Conservation (phyloP, 805 yeast genomes). For the Cyberlindnera petersonii region DNA sequence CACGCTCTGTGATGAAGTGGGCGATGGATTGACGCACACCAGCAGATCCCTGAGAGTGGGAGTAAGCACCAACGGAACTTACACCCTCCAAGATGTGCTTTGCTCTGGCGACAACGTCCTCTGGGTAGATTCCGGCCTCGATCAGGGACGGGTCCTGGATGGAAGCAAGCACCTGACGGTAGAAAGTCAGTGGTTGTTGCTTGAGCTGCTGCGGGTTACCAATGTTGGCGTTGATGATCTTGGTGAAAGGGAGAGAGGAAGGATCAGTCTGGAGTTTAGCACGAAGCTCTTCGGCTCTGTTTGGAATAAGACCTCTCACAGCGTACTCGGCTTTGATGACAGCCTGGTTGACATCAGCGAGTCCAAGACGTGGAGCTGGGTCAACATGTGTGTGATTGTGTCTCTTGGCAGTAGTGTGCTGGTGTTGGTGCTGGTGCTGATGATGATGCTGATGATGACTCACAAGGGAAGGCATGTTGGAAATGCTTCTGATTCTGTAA, state of each 20-base stretch:
- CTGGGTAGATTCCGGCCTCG: constrained; percentile 39
- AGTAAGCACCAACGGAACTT: constrained; percentile 92
- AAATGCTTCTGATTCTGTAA: too few species aligned
- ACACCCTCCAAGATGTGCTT: constrained; percentile 50
- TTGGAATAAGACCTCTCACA: constrained; percentile 92
- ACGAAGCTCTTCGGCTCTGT: constrained; percentile 82
- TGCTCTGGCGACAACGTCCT: constrained; percentile 77
- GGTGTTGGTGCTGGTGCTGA: not conserved
- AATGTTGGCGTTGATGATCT: constrained; percentile 85
- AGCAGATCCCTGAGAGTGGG: constrained; percentile 85
- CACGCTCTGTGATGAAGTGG: constrained; percentile 71
- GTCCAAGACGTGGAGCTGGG: constrained; percentile 35
- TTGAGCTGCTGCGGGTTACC: constrained; percentile 98
- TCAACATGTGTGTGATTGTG: constrained; percentile 4
- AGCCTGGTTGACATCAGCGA: constrained; percentile 60
- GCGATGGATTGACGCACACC: constrained; percentile 76
- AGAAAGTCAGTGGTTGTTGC: constrained; percentile 92
- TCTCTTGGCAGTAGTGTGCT: not conserved
- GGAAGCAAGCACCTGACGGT: constrained; percentile 82
- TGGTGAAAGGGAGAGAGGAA: constrained; percentile 65
- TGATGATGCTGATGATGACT: too few species aligned
- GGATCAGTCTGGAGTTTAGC: constrained; percentile 51
- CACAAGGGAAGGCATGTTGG: too few species aligned
- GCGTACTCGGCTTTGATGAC: constrained; percentile 91
- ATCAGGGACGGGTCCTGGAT: constrained; percentile 80